phyloP scores from a whole-genome alignment of 2,329 filamentous ascomycete genomes.

The Chalaropsis thielavioides region DNA sequence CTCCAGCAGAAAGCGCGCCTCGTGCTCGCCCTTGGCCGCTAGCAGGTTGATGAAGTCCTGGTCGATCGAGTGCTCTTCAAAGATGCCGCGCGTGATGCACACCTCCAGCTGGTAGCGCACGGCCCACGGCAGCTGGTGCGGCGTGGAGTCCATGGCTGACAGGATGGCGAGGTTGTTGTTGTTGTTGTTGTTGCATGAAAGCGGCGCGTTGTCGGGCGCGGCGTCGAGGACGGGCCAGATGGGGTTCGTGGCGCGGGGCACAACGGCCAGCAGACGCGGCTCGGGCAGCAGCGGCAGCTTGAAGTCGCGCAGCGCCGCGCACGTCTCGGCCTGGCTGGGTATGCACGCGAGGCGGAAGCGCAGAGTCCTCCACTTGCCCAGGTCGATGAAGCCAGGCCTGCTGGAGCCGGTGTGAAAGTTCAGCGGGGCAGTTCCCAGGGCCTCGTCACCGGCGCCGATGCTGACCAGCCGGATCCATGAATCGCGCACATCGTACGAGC shows the following conservation, averaged over 20 bases:
- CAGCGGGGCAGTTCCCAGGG: slow-evolving; percentile 23
- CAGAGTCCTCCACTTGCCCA: slow-evolving; percentile 45
- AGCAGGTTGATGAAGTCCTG: slow-evolving; percentile 53
- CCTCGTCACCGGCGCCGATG: slow-evolving; percentile 22
- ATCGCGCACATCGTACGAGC: slow-evolving; percentile 27
- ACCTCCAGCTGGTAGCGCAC: slow-evolving; percentile 86
- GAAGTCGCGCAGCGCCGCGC: slow-evolving; percentile 50
- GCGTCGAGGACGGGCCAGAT: slow-evolving; percentile 11
- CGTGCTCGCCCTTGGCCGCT: slow-evolving; percentile 28
- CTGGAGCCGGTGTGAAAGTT: slow-evolving; percentile 27
- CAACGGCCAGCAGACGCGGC: background rate
- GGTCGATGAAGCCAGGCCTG: slow-evolving; percentile 30
- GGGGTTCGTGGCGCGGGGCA: background rate
- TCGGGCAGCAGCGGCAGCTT: slow-evolving; percentile 31
- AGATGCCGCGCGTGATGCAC: slow-evolving; percentile 64
- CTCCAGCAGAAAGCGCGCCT: slow-evolving; percentile 56
- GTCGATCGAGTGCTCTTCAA: slow-evolving; percentile 63
- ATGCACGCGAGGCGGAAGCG: slow-evolving; percentile 29
- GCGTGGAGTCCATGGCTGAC: slow-evolving; percentile 2
- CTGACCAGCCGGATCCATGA: slow-evolving; percentile 38
- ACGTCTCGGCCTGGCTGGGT: slow-evolving; percentile 27
- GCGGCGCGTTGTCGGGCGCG: background rate
- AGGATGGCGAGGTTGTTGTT: slow-evolving; percentile 3
- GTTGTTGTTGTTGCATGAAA: background rate
- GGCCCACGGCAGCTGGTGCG: slow-evolving; percentile 42